Base-by-base conservation (phyloP, 2,329 filamentous ascomycete genomes). In the Phialophora expanda region DNA sequence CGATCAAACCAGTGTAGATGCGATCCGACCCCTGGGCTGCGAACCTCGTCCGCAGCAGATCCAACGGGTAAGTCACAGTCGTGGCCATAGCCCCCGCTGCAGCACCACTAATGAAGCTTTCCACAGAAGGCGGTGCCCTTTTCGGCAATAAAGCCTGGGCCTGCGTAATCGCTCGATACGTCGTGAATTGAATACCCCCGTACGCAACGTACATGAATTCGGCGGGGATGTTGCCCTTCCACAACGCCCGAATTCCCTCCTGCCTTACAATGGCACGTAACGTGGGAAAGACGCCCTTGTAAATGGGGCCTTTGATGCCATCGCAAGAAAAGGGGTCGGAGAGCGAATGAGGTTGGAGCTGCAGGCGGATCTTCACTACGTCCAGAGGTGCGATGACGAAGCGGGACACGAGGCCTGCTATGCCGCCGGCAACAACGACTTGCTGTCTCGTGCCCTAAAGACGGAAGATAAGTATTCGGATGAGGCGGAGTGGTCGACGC, bases 181-280 rank as follows among this genome's bases (percentile, higher is more conserved):
- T 84, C 32, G 91, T 89, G 83, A 99, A 99, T 79, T 99, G 95
- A 38, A 91, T 83, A 69, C 90, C 90, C 69, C 92, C 90, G 80
- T 98, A 99, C 77, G 88, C 89, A 71, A 99, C 85, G 81, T 99
- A 99, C 81, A 99, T 88, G 69, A 95, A 81, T 83, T 98, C 95
- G 59, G 95, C 95, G 46, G 95, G 93, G 66, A 99, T 88, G 76
- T 99, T 99, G 76, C 95, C 95, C 83, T 98, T 98, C 95, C 95
- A 99, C 70, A 99, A 85, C 32, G 88, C 90, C 61, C 90, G 89
- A 71, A 98, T 76, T 50, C 95, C 95, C 77, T 99, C 95, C 74
- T 93, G 84, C 30, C 81, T 82, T 59, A 94, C 77, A 74, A 98
- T 98, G 67, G 89, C 86, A 65, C 85, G 85, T 75, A 96, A 82